phyloP scores from a whole-genome alignment of 2,329 filamentous ascomycete genomes.

The Sporothrix dimorphospora region DNA sequence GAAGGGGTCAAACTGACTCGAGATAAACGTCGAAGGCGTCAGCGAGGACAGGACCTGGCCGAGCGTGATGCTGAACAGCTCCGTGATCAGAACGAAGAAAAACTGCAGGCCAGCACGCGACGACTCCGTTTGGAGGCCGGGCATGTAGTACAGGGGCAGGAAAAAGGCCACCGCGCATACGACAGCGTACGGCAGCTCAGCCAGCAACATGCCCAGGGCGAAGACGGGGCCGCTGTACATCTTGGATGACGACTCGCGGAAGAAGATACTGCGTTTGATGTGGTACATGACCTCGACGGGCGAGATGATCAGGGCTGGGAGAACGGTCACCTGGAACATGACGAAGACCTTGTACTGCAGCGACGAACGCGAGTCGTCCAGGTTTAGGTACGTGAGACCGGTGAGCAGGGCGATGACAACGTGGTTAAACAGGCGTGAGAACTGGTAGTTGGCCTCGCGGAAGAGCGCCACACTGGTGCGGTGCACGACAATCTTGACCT shows the following conservation, averaged over 20 bases:
- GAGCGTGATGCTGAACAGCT: slow-evolving; percentile 81
- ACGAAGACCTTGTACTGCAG: slow-evolving; percentile 87
- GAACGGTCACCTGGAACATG: slow-evolving; percentile 85
- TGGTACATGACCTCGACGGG: slow-evolving; percentile 87
- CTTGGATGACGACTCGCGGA: slow-evolving; percentile 82
- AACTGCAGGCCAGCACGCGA: slow-evolving; percentile 82
- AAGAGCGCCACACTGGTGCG: slow-evolving; percentile 80
- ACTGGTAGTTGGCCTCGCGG: slow-evolving; percentile 86
- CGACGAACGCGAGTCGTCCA: slow-evolving; percentile 73
- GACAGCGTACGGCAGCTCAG: slow-evolving; percentile 82
- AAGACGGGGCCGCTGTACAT: slow-evolving; percentile 85
- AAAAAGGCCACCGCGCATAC: slow-evolving; percentile 82
- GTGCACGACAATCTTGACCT: slow-evolving; percentile 73
- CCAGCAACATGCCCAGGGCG: slow-evolving; percentile 73
- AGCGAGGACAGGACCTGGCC: slow-evolving; percentile 76
- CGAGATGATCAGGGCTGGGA: slow-evolving; percentile 79
- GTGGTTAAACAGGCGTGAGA: slow-evolving; percentile 85
- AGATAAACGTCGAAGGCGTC: slow-evolving; percentile 78
- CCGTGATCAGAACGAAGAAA: slow-evolving; percentile 80
- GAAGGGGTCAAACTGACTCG: slow-evolving; percentile 79
- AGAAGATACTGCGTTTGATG: slow-evolving; percentile 77
- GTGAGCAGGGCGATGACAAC: slow-evolving; percentile 76
- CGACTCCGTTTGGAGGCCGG: slow-evolving; percentile 66
- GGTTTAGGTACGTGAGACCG: slow-evolving; percentile 76
- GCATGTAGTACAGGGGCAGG: slow-evolving; percentile 82